Evolutionary conservation across 2,329 filamentous ascomycete genomes (phyloP).

Genomic region (Nigrograna mackinnonii): DNA sequence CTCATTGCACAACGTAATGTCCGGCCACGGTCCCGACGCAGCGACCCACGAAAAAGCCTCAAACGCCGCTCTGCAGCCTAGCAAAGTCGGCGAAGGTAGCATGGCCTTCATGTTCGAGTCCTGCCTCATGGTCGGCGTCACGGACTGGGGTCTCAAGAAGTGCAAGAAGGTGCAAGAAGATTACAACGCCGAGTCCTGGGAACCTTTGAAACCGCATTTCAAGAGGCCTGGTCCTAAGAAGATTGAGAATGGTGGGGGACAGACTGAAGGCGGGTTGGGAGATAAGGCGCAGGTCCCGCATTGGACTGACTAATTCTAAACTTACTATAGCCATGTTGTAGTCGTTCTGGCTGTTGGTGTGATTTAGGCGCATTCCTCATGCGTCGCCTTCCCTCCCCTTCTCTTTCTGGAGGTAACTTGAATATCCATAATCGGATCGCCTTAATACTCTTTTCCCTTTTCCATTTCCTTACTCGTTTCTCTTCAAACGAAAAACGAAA

Average conservation of each 20-base stretch:
- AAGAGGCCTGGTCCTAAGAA: slow-evolving; percentile 28
- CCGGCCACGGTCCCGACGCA: slow-evolving; percentile 68
- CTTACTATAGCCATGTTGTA: not conserved
- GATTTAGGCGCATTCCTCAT: too few species aligned
- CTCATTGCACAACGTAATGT: slow-evolving; percentile 74
- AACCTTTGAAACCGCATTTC: slow-evolving; percentile 52
- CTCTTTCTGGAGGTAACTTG: not conserved
- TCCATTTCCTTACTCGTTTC: too few species aligned
- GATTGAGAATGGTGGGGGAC: slow-evolving; percentile 33
- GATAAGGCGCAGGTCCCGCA: not conserved
- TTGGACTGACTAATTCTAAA: not conserved
- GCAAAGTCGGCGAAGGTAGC: slow-evolving; percentile 65
- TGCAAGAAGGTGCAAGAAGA: slow-evolving; percentile 72
- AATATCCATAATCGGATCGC: not conserved
- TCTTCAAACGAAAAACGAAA: too few species aligned
- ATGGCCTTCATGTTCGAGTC: slow-evolving; percentile 72
- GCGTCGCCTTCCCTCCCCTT: too few species aligned
- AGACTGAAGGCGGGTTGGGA: not conserved
- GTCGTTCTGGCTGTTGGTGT: too few species aligned
- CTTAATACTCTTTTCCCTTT: not conserved
- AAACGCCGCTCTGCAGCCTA: slow-evolving; percentile 57
- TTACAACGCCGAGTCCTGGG: slow-evolving; percentile 85
- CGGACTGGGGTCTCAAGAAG: slow-evolving; percentile 71
- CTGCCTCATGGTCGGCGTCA: slow-evolving; percentile 71
- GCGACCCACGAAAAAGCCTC: slow-evolving; percentile 62